Conservation (phyloP, 2,329 filamentous ascomycete species). For the Stachybotrys echinatus region DNA sequence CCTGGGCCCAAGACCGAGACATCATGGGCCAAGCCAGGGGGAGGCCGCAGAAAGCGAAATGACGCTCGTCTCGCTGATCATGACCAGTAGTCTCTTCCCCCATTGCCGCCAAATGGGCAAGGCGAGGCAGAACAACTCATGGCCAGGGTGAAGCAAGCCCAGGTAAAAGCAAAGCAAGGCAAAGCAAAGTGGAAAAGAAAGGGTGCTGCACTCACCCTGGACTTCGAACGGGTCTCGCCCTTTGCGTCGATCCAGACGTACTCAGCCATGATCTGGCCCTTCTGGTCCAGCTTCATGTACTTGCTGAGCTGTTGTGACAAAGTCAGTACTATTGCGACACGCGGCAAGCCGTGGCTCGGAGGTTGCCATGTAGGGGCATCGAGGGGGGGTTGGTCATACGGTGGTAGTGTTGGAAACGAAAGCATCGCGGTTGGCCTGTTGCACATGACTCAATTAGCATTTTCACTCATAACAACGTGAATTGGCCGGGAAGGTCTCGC, state of each 20-base stretch:
- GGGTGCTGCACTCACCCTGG: constrained; percentile 65
- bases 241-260: constrained; percentile 92
- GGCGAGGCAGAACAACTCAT: background rate
- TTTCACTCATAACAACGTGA: background rate
- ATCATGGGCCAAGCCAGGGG: background rate
- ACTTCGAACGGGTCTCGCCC: constrained; percentile 88
- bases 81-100: too few species aligned
- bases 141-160: too few species aligned
- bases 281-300: constrained; percentile 87
- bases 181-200: constrained; percentile 3
- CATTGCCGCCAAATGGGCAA: background rate
- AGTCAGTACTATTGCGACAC: background rate
- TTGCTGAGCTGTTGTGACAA: constrained; percentile 66
- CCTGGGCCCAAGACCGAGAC: background rate
- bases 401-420: constrained; percentile 26
- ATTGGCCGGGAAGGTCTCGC: background rate
- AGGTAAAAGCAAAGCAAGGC: constrained; percentile 1
- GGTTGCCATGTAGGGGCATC: too few species aligned
- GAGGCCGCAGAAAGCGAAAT: background rate
- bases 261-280: constrained; percentile 84
- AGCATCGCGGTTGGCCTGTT: constrained; percentile 20
- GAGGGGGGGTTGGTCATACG: constrained; percentile 15
- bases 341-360: too few species aligned
- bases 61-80: background rate
- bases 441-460: constrained; percentile 8